Base-by-base conservation (phyloP, 352 stramenopile species). In the Lagenidium giganteum region DNA sequence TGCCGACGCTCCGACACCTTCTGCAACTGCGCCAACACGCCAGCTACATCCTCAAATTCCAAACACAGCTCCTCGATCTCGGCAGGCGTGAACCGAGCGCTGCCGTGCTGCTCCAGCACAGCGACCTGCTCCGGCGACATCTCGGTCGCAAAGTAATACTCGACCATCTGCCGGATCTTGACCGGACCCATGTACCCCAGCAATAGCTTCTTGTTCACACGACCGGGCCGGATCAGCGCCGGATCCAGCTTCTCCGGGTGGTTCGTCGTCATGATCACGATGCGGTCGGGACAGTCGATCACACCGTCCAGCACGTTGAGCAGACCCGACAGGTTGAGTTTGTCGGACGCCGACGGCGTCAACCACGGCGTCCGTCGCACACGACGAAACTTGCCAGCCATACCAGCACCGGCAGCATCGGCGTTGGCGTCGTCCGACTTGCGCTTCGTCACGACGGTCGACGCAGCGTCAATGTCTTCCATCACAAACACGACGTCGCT, bases 191-290 rank as follows among this genome's bases (percentile, higher is more conserved):
- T n/a, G n/a, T n/a, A n/a, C n/a, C 9, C 8, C 24, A 83, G 42
- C 30, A 62, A 24, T 4, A 85, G 20, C 34, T 71, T 74, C 47
- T 70, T 64, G 37, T 90, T 71, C 22, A 92, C 62, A 22, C 79
- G 70, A 13, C 32, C 32, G 8, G 32, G 32, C n/a, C 32, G 32
- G 11, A 38, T 18, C 12, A 38, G 32, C 32, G 32, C 79, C n/a
- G 70, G 67, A 41, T 95, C 84, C 6, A 95, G 64, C 31, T 76
- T 80, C 53, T 95, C 83, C 1, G 79, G 77, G 48, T 93, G 79
- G 60, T 95, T 95, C 18, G 75, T 90, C 3, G 83, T 90, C 69
- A 93, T 87, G 51, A 95, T 83, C 1, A 93, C 54, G 33, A 95
- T 94, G 30, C 76, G 66, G 21, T 65, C 75, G 27, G 71, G 70